Conservation (phyloP, 176 grass and related monocot species). For the Avena atlantica region DNA sequence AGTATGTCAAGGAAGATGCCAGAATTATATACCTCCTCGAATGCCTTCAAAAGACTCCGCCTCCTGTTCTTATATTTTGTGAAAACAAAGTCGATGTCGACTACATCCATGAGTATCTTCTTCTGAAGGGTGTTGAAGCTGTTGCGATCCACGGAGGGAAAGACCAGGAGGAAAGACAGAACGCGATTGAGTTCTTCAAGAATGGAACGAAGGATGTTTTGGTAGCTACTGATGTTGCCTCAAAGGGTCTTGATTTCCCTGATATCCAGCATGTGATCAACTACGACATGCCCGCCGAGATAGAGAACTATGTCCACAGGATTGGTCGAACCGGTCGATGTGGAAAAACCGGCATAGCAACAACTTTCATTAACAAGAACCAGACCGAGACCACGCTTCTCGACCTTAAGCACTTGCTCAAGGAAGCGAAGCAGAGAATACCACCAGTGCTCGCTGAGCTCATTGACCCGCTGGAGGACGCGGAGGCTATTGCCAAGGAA, state of each 20-base stretch:
- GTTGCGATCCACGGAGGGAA: slow-evolving; percentile 93
- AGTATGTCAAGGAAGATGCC: slow-evolving; percentile 98
- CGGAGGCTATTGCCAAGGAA: slow-evolving; percentile 71
- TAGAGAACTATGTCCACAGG: slow-evolving; percentile 94
- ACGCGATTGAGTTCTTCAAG: slow-evolving; percentile 88
- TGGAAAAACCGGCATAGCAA: slow-evolving; percentile 95
- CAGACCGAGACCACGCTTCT: slow-evolving; percentile 93
- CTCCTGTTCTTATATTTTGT: slow-evolving; percentile 92
- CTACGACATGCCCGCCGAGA: slow-evolving; percentile 96
- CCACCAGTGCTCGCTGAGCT: slow-evolving; percentile 92
- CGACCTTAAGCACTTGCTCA: slow-evolving; percentile 87
- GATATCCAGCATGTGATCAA: slow-evolving; percentile 99
- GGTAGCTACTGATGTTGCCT: slow-evolving; percentile 97
- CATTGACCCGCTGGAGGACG: slow-evolving; percentile 83
- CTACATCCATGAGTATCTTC: slow-evolving; percentile 97
- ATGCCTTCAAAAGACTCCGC: slow-evolving; percentile 95
- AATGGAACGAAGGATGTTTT: slow-evolving; percentile 81
- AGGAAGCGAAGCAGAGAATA: slow-evolving; percentile 97
- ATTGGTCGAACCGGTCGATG: slow-evolving; percentile 96
- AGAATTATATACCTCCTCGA: slow-evolving; percentile 97
- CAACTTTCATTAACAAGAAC: slow-evolving; percentile 99
- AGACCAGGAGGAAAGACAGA: slow-evolving; percentile 93
- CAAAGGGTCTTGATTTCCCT: slow-evolving; percentile 96
- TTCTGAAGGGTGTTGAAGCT: slow-evolving; percentile 95
- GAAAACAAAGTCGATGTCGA: slow-evolving; percentile 98